Evolutionary conservation across 805 yeast genomes (phyloP).

Genomic region (Kurtzmaniella cleridarum): DNA sequence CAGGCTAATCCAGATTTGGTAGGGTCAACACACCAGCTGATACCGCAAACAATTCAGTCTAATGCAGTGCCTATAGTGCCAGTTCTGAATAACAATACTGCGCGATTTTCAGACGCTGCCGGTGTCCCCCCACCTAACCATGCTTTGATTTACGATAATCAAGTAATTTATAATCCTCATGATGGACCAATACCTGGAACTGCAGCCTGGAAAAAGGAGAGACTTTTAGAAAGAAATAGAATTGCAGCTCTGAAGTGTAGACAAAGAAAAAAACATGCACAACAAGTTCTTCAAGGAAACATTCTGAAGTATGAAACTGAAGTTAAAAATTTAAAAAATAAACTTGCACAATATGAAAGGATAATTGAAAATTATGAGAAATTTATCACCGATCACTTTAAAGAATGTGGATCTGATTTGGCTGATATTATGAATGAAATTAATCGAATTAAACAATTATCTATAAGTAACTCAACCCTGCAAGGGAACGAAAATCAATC

Average conservation of each 20-base stretch:
- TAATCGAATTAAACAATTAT: too few species aligned
- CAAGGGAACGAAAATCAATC: too few species aligned
- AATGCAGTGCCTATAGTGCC: too few species aligned
- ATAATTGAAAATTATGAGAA: slow-evolving; percentile 15
- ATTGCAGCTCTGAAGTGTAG: slow-evolving; percentile 69
- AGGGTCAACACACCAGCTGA: not conserved
- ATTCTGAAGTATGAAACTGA: slow-evolving; percentile 44
- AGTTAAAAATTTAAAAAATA: slow-evolving; percentile 22
- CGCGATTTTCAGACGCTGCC: slow-evolving; percentile 17
- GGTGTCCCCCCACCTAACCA: slow-evolving; percentile 47
- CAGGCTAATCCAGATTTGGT: not conserved
- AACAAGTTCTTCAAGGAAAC: slow-evolving; percentile 58
- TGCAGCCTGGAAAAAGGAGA: slow-evolving; percentile 29
- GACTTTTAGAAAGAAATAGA: slow-evolving; percentile 42
- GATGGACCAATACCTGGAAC: slow-evolving; percentile 58
- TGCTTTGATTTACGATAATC: slow-evolving; percentile 48
- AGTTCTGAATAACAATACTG: not conserved
- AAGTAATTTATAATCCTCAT: slow-evolving; percentile 48
- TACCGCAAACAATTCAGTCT: slow-evolving; percentile 1
- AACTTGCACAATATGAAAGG: slow-evolving; percentile 18
- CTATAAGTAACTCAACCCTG: too few species aligned
- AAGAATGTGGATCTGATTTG: not conserved
- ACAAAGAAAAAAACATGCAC: slow-evolving; percentile 64
- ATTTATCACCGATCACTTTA: slow-evolving; percentile 9
- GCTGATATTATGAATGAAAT: too few species aligned